Conservation (phyloP, 257 asterid species). For the Apocynum venetum region DNA sequence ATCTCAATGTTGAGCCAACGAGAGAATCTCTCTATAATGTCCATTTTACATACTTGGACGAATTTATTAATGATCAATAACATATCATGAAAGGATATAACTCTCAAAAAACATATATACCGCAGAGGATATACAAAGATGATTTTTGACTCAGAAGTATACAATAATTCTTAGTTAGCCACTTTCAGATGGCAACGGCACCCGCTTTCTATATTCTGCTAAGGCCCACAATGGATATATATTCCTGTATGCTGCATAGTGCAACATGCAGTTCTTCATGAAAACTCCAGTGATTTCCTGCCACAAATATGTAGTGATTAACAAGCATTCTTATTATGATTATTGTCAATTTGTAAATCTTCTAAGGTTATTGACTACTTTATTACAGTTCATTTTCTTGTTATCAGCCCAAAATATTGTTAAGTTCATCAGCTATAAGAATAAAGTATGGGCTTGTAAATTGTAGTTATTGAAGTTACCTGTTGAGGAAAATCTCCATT, state of each 20-base stretch:
- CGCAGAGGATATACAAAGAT: too few relatives aligned
- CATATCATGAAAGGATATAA: too few relatives aligned
- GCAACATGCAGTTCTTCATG: conserved; percentile 79
- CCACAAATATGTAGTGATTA: not conserved
- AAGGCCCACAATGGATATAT: conserved; percentile 78
- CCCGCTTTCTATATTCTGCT: conserved; percentile 58
- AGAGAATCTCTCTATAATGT: too few relatives aligned
- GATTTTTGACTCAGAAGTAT: not conserved
- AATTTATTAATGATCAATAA: too few relatives aligned
- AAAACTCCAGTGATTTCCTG: conserved; percentile 83
- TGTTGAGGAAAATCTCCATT: conserved; percentile 85
- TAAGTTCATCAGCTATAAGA: not conserved
- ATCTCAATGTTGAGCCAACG: too few relatives aligned
- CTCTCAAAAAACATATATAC: too few relatives aligned
- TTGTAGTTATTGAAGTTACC: conserved; percentile 27
- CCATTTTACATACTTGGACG: too few relatives aligned
- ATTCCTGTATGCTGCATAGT: conserved; percentile 70
- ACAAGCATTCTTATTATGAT: too few relatives aligned
- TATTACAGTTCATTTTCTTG: too few relatives aligned
- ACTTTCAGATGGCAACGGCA: conserved; percentile 8
- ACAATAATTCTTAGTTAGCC: not conserved
- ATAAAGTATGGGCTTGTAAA: not conserved
- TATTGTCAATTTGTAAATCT: too few relatives aligned
- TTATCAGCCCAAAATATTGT: too few relatives aligned
- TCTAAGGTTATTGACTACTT: too few relatives aligned